Evolutionary conservation across 192 early-diverging fungal genomes (phyloP).

Genomic region (Coemansia sp.): DNA sequence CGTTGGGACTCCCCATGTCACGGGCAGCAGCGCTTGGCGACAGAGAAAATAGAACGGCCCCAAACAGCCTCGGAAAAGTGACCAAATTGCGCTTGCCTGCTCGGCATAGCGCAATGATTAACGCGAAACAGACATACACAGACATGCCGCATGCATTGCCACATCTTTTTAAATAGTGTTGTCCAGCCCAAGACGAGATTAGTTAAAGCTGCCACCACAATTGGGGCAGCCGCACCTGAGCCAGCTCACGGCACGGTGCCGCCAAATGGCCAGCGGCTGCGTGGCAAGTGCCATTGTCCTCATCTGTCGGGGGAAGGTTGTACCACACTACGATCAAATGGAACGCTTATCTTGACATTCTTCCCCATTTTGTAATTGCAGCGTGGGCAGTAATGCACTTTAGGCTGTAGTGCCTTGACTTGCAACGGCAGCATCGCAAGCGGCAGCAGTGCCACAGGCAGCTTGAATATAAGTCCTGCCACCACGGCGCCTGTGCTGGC

Average conservation of each 20-base stretch:
- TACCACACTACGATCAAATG: constrained; percentile 1
- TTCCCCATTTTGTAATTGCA: constrained; percentile 51
- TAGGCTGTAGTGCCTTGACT: constrained; percentile 32
- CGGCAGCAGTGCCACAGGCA: constrained; percentile 30
- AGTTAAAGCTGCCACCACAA: not conserved
- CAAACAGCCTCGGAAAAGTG: not conserved
- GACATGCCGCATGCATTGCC: constrained; percentile 5
- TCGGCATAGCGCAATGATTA: not conserved
- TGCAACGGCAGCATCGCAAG: constrained; percentile 44
- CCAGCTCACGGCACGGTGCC: not conserved
- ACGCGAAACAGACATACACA: constrained; percentile 6
- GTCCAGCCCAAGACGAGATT: not conserved
- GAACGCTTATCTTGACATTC: constrained; percentile 35
- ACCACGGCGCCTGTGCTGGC: constrained; percentile 32
- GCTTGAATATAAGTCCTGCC: constrained; percentile 24
- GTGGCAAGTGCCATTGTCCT: constrained; percentile 1
- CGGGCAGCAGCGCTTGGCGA: not conserved
- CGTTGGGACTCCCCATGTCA: not conserved
- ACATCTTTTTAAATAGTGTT: not conserved
- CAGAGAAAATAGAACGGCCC: not conserved
- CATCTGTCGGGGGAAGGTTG: not conserved
- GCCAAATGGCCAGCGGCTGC: not conserved
- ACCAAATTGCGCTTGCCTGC: not conserved
- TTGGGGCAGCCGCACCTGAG: not conserved
- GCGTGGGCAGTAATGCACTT: constrained; percentile 34